Base-by-base conservation (phyloP, 1,284 basidiomycete genomes). In the Porodaedalea pini region DNA sequence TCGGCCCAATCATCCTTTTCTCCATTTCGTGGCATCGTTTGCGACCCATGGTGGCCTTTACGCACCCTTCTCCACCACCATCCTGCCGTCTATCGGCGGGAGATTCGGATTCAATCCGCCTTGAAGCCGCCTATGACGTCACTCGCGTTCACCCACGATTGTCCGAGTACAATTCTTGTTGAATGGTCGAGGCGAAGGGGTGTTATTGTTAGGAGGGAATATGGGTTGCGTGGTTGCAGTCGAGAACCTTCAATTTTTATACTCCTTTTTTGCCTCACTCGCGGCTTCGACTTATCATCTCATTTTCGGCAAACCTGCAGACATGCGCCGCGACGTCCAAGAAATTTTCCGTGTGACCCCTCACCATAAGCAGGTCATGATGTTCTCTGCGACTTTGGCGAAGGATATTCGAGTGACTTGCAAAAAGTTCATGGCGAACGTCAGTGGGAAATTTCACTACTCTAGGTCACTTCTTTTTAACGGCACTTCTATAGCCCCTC, bases 321-420 rank as follows among this genome's bases (percentile, higher is more conserved):
- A 99, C 87, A 99, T 99, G 97, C 96, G 97, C 74, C 92, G 97
- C 68, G 97, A 99, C 73, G 96, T 99, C 62, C 97, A 99, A 84
- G 97, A 99, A 78, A 98, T 99, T 69, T 99, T 99, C 86, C 90
- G 95, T 67, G 85, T 94, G 15, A 99, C 97, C n/a, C 97, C 97
- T 58, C 96, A 98, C 75, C 94, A 98, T 84, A 99, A 99, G 81
- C 97, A 99, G 81, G 97, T 99, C 64, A 99, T 99, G 97, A 99
- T 99, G 97, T 99, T 99, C 81, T 96, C 93, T 67, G 97, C 97
- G 47, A 99, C 97, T 0, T 78, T 99, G 61, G 86, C 94, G 58
- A 99, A 99, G 80, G 97, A 99, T 64, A 96, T 99, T 61, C 85
- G 97, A 58, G 83, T 88, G 5, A 98, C 95, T 0, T 99, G 97